phyloP scores from a whole-genome alignment of 805 yeast genomes.

The Teunomyces gatunensis region DNA sequence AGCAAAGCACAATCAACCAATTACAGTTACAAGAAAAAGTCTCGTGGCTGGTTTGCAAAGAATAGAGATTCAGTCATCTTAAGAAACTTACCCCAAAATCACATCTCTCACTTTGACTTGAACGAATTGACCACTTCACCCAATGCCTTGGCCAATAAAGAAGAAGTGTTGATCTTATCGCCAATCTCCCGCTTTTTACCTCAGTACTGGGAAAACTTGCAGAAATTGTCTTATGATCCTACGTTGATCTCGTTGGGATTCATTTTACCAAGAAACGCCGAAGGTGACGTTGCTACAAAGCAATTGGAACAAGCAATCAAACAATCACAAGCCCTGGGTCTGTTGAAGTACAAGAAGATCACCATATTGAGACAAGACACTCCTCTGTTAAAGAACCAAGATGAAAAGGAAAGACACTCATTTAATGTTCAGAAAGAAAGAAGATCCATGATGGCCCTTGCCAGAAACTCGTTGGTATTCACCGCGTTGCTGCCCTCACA shows the following conservation, averaged over 20 bases:
- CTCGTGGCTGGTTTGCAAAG: constrained; percentile 47
- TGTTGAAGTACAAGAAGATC: constrained; percentile 72
- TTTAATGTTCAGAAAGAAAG: constrained; percentile 82
- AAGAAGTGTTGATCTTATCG: constrained; percentile 80
- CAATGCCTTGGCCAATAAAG: constrained; percentile 70
- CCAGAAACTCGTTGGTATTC: constrained; percentile 87
- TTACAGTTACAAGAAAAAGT: constrained; percentile 46
- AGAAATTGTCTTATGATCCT: constrained; percentile 77
- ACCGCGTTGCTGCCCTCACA: constrained; percentile 87
- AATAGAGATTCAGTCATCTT: constrained; percentile 55
- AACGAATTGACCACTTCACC: constrained; percentile 72
- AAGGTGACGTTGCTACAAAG: constrained; percentile 78
- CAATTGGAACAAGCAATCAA: constrained; percentile 75
- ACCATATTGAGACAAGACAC: constrained; percentile 90
- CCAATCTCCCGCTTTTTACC: constrained; percentile 87
- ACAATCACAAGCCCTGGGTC: constrained; percentile 57
- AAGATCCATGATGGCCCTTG: constrained; percentile 87
- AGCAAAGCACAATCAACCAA: constrained; percentile 24
- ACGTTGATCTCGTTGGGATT: constrained; percentile 84
- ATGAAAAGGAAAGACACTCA: constrained; percentile 90
- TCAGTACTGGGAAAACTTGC: constrained; percentile 84
- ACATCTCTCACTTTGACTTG: constrained; percentile 79
- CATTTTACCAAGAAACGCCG: constrained; percentile 77
- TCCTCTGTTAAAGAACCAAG: constrained; percentile 68
- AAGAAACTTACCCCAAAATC: constrained; percentile 64